Base-by-base conservation (phyloP, 2,329 filamentous ascomycete species). In the Pestalotiopsis sp. region DNA sequence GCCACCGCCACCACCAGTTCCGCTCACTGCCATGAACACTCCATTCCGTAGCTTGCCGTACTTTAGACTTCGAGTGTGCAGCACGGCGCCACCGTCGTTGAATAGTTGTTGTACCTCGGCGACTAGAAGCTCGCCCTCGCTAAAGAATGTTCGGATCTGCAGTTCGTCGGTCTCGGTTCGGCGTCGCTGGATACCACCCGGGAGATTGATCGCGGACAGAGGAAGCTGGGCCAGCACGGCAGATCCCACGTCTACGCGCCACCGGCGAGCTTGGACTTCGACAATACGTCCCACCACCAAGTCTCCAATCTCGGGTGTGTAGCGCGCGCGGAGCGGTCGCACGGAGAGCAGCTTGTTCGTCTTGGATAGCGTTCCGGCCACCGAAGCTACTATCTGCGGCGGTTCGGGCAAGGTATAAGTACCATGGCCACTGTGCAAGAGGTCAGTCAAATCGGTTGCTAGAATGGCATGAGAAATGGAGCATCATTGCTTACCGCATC, bases 341-440 rank as follows among this genome's bases (percentile, higher is more conserved):
- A 99, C 92, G 2, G 94, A 97, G 72, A 99, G 90, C 61, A 99
- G 90, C 80, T 98, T 98, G 87, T 99, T 99, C 69, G 95, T 98
- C 78, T 94, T 95, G 76, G 92, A 91, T 44, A 98, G 86, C 6
- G 92, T 95, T 75, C 96, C 96, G 6, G 94, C 94, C 39, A 99
- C 92, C 5, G 96, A 97, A 61, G 94, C 94, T 67, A 92, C 89
- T 77, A 99, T 99, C 68, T 89, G 86, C 4, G 87, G 88, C 64
- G 86, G 85, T 60, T 82, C 79, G 4, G 86, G 80, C 20, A 88
- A 86, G 60, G 92, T 85, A 79, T 93, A 97, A 63, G 96, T 99
- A 73, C 96, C 96, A 82, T 99, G 96, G 75, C 96, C 96, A 82
- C 94, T 93, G 20, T 2, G 24, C 20, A 17, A 39, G 14, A 77